These are phyloP conservation scores for Flaveria bidentis DNA, from an alignment of 129 eudicot genomes.

Conservation along the genomic window DNA sequence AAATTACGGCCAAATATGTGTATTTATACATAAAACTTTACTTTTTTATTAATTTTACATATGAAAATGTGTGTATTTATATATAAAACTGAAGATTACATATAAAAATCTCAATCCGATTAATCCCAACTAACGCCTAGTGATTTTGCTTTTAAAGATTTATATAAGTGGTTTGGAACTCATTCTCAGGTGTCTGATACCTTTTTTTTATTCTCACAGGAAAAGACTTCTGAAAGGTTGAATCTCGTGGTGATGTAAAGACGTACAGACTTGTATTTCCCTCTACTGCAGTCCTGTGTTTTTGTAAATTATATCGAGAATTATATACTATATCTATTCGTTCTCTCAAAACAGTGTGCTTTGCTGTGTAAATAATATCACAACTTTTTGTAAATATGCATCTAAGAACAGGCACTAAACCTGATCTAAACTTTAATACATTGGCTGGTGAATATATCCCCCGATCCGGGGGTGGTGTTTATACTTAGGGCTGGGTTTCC, in stretches of 20 bases:
- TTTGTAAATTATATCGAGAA: slow-evolving; percentile 5
- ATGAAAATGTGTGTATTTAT: too few relatives aligned
- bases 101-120: too few relatives aligned
- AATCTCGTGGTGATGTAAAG: not conserved
- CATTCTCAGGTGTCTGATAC: slow-evolving; percentile 1
- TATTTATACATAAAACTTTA: too few relatives aligned
- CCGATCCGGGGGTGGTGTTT: too few relatives aligned
- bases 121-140: too few relatives aligned
- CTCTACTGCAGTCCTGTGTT: not conserved
- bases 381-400: slow-evolving; percentile 11
- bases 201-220: not conserved
- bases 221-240: slow-evolving; percentile 11
- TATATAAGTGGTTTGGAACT: not conserved
- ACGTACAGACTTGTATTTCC: slow-evolving; percentile 15
- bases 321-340: not conserved
- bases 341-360: not conserved
- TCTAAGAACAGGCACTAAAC: not conserved
- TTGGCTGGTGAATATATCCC: not conserved
- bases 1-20: too few relatives aligned
- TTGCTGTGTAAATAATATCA: slow-evolving; percentile 1
- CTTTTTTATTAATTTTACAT: too few relatives aligned
- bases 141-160: not conserved
- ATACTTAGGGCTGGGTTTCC: too few relatives aligned
- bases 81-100: too few relatives aligned
- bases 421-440: not conserved